Evolutionary conservation across 805 yeast species (phyloP).

Genomic region (Barnettozyma sp.): DNA sequence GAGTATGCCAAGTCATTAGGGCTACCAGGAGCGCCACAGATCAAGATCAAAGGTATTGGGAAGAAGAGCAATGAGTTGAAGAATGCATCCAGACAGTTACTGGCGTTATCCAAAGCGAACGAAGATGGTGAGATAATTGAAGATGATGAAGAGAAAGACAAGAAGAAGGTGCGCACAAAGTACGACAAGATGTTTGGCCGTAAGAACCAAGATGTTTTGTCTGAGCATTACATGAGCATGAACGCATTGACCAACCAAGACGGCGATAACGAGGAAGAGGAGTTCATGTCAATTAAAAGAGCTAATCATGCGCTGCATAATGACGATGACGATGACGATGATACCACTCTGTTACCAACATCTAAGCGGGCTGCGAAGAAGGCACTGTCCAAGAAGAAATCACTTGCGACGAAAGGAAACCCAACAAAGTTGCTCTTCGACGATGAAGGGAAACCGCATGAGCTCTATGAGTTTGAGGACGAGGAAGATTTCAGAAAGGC

Average conservation of each 20-base stretch:
- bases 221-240: slow-evolving; percentile 80
- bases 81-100: slow-evolving; percentile 69
- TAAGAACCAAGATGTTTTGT: slow-evolving; percentile 83
- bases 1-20: slow-evolving; percentile 85
- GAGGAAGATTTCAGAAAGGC: slow-evolving; percentile 76
- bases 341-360: slow-evolving; percentile 52
- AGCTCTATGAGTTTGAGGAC: slow-evolving; percentile 83
- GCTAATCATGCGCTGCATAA: slow-evolving; percentile 64
- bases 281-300: slow-evolving; percentile 76
- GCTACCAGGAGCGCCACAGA: slow-evolving; percentile 92
- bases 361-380: slow-evolving; percentile 82
- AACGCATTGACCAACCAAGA: slow-evolving; percentile 29
- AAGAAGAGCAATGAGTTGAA: slow-evolving; percentile 61
- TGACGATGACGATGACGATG: slow-evolving; percentile 55
- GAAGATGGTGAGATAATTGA: slow-evolving; percentile 65
- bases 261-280: slow-evolving; percentile 47
- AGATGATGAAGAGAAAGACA: slow-evolving; percentile 26
- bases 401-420: slow-evolving; percentile 52
- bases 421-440: slow-evolving; percentile 82
- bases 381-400: slow-evolving; percentile 80
- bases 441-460: slow-evolving; percentile 91
- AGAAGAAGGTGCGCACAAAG: slow-evolving; percentile 63
- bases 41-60: slow-evolving; percentile 60
- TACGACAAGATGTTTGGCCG: slow-evolving; percentile 95
- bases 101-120: slow-evolving; percentile 46